Evolutionary conservation across 2,329 filamentous ascomycete genomes (phyloP), one percentile per base, ranked within the genome.

Genomic region (Xylariaceae sp.): DNA sequence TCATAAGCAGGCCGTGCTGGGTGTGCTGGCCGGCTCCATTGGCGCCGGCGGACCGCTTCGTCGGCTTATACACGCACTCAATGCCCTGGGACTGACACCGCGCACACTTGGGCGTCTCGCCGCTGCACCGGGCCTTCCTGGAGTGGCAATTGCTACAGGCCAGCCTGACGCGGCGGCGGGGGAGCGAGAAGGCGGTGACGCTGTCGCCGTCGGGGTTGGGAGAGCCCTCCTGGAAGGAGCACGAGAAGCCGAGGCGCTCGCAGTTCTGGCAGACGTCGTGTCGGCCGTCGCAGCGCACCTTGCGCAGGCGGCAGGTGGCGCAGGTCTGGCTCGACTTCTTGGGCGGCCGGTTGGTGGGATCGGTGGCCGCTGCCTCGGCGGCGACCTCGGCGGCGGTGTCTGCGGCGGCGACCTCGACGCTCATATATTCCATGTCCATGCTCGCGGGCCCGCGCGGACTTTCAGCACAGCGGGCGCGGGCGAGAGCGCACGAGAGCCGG

Each of bases 121-220:
- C 72, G 33, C 67, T 75, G 55, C 72, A 77, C 31, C 71, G 61
- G 19, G 72, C 72, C 49, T 77, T 77, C 44, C 72, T 63, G 21
- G 68, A 67, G 42, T 77, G 72, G 51, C 72, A 77, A 47, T 65
- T 72, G 46, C 69, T 61, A 44, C 72, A 77, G 18, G 72, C 72
- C 51, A 73, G 64, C 28, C 71, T 64, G 27, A 74, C 72, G 15
- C 72, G 68, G 23, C 72, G 65, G 25, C 70, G 59, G 5, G 72
- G 67, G 32, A 72, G 49, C n/a, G 61, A 56, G 31, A 64, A 61
- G 29, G 60, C 50, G 10, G 62, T 60, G 19, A 60, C 45, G 34
- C 59, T 50, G 33, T 56, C 53, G 35, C 44, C 43, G 35, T 56
- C 53, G 38, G 41, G 49, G 41, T 54, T 55, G 16, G 49, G 57